These are phyloP conservation scores for Citeromyces nyonsensis DNA, from an alignment of 805 yeast genomes.

Conservation along the genomic window DNA sequence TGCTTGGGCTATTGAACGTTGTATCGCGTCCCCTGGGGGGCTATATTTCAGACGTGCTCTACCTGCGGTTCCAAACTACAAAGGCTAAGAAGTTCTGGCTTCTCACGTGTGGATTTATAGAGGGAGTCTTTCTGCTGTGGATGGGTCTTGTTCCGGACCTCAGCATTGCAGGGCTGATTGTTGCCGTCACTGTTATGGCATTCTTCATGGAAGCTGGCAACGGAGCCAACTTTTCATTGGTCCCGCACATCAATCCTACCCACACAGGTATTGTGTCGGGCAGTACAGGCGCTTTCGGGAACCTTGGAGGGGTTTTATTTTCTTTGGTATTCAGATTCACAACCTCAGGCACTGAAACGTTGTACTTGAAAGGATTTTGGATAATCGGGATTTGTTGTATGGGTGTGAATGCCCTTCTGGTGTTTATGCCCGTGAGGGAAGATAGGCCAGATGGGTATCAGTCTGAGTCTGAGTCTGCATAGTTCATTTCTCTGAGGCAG, in stretches of 20 bases:
- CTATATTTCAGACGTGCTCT: constrained; percentile 13
- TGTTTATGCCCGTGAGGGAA: constrained; percentile 11
- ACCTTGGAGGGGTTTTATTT: constrained; percentile 18
- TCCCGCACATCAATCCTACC: constrained; percentile 17
- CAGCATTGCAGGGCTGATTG: constrained; percentile 13
- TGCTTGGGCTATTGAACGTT: constrained; percentile 15
- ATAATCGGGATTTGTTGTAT: constrained; percentile 15
- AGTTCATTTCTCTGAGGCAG: too few relatives aligned
- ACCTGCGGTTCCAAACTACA: constrained; percentile 11
- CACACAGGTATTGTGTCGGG: constrained; percentile 21
- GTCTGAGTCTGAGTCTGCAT: too few relatives aligned
- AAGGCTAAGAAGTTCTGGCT: constrained; percentile 17
- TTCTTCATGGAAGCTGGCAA: constrained; percentile 21
- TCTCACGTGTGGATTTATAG: constrained; percentile 11
- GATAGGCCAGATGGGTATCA: constrained; percentile 7
- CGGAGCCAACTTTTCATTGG: constrained; percentile 19
- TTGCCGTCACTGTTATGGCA: constrained; percentile 13
- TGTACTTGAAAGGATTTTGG: constrained; percentile 16
- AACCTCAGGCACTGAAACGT: constrained; percentile 8
- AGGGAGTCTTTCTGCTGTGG: constrained; percentile 18
- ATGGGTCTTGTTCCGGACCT: constrained; percentile 15
- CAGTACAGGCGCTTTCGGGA: constrained; percentile 18
- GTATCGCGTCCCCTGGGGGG: constrained; percentile 16
- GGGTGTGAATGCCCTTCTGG: constrained; percentile 9
- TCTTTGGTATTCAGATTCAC: constrained; percentile 18